Base-by-base conservation (phyloP, 2,329 filamentous ascomycete species). In the Apiospora hydei region DNA sequence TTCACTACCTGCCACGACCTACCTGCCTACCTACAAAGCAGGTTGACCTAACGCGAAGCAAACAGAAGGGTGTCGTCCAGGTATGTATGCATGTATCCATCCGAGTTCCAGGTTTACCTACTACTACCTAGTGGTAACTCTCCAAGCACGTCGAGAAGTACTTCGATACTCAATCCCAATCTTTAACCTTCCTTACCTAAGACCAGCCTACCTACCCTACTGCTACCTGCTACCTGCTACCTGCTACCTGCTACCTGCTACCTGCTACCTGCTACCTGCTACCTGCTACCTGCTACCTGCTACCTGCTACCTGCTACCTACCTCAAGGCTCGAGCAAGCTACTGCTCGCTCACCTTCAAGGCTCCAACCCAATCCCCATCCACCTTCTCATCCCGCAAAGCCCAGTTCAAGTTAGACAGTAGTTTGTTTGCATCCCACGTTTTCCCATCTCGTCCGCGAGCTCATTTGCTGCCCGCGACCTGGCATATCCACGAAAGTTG, bases 371-470 rank as follows among this genome's bases (percentile, higher is more conserved):
- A 64, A 64, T 64, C 57, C 57, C 34, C 57, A 64, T 64, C 57
- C 57, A 64, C 57, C 57, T n/a, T 41, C 57, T 41, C 57, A 41
- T 64, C 57, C 30, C 51, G 30, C 30, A 41, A 38, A 64, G 57
- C 57, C 57, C 57, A 64, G 57, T 64, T 64, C 57, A 64, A 64
- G 57, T 64, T 64, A 64, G 57, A 64, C 34, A 64, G 57, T 64
- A 64, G 57, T 64, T 64, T 64, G 57, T 64, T 64, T 64, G 57
- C 57, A 64, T 64, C 30, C 57, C 57, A 64, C 57, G 57, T 41
- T 64, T 64, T 64, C 34, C 57, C 57, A 64, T 64, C 57, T 64
- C 57, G 57, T 41, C 57, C 57, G 5, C 18, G 57, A n/a, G 57
- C 57, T 30, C 57, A 64, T 64, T 41, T 64, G 57, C 57, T 64